A percentile compares a stretch with the other conserved stretches of the same genome.
Evolutionary conservation across 176 grass and related monocot species (phyloP).

Genomic region (Avena eriantha): DNA sequence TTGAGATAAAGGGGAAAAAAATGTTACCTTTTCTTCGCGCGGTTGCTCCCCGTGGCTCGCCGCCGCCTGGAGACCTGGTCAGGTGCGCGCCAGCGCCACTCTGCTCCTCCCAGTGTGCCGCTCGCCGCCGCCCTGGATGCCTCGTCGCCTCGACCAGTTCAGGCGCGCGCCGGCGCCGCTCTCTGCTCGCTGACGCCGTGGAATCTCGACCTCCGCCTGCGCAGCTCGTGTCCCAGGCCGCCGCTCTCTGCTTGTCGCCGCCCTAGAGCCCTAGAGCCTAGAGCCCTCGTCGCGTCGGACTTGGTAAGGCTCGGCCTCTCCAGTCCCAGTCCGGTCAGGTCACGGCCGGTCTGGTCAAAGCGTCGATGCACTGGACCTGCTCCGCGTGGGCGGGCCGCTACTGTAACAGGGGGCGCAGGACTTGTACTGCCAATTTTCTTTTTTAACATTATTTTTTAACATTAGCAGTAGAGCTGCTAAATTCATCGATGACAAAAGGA

Average conservation of each 20-base stretch:
- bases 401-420: no score
- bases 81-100: no score
- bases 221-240: background rate
- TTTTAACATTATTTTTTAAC: no score
- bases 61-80: background rate
- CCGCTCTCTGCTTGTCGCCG: background rate
- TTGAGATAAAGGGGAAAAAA: no score
- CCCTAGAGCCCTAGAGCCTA: background rate
- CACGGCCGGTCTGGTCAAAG: background rate
- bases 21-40: no score
- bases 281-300: background rate
- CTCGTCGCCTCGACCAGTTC: background rate
- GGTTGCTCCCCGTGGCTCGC: no score
- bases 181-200: background rate
- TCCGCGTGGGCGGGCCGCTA: no score
- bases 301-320: background rate
- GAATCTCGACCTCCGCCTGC: background rate
- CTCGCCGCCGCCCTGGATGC: background rate
- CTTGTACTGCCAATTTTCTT: no score
- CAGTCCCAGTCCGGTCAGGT: background rate
- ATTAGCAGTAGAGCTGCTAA: no score
- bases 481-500: no score
- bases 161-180: background rate
- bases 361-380: no score
- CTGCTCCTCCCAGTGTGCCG: background rate